Evolutionary conservation across 2,329 filamentous ascomycete species (phyloP).

Genomic region (Fusarium bulbicola): DNA sequence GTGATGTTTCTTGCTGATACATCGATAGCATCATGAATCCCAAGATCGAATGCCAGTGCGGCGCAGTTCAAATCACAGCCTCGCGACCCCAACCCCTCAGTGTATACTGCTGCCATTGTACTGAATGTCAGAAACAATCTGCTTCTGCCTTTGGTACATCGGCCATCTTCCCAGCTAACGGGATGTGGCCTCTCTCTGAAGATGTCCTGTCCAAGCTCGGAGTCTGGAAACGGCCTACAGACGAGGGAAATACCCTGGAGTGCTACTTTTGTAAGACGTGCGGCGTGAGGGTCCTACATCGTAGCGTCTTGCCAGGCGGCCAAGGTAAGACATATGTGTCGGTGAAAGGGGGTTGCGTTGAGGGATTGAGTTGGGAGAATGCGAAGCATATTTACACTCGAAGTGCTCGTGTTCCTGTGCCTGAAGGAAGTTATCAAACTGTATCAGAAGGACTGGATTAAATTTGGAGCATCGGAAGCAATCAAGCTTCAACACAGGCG

Average conservation of each 20-base stretch:
- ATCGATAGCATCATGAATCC: slow-evolving; percentile 30
- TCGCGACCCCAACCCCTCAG: slow-evolving; percentile 47
- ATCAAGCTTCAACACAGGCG: not conserved
- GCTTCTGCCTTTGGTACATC: slow-evolving; percentile 58
- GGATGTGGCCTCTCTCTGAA: slow-evolving; percentile 52
- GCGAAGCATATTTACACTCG: slow-evolving; percentile 57
- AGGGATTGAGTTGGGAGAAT: slow-evolving; percentile 51
- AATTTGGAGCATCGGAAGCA: not conserved
- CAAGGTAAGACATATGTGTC: slow-evolving; percentile 49
- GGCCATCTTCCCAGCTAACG: slow-evolving; percentile 52
- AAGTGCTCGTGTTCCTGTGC: slow-evolving; percentile 56
- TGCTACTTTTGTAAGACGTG: slow-evolving; percentile 55
- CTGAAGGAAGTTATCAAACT: slow-evolving; percentile 45
- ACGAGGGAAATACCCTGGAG: slow-evolving; percentile 53
- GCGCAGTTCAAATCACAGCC: slow-evolving; percentile 48
- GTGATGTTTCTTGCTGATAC: not conserved
- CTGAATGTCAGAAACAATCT: slow-evolving; percentile 56
- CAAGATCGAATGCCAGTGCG: slow-evolving; percentile 52
- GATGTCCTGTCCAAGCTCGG: slow-evolving; percentile 46
- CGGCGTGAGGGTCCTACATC: slow-evolving; percentile 59
- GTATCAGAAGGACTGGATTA: slow-evolving; percentile 16
- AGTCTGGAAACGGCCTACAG: slow-evolving; percentile 51
- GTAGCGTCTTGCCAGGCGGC: slow-evolving; percentile 51
- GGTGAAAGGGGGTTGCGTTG: slow-evolving; percentile 58
- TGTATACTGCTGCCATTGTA: slow-evolving; percentile 58